Evolutionary conservation across 2,329 filamentous ascomycete genomes (phyloP).

Genomic region (Diaporthe longicolla): DNA sequence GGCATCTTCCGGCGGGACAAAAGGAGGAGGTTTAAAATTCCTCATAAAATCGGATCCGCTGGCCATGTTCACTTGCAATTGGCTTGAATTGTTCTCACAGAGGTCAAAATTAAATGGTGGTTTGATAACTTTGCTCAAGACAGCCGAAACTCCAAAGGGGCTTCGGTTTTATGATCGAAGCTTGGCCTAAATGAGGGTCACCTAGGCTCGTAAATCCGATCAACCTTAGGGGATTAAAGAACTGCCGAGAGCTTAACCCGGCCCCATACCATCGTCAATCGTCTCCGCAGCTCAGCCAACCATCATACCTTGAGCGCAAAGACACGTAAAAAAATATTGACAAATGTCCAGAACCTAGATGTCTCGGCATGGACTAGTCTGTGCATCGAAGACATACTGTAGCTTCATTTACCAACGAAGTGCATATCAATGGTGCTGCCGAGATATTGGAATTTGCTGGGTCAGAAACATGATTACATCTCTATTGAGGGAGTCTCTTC

Average conservation of each 20-base stretch:
- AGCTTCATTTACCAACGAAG: too few species aligned
- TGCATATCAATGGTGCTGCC: too few species aligned
- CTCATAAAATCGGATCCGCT: not conserved
- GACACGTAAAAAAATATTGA: not conserved
- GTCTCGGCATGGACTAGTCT: not conserved
- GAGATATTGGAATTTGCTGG: too few species aligned
- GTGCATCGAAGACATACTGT: not conserved
- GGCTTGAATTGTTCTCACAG: not conserved
- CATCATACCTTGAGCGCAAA: not conserved
- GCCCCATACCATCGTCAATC: not conserved
- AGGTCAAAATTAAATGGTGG: too few species aligned
- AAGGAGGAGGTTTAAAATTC: conserved; percentile 27
- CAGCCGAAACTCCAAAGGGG: not conserved
- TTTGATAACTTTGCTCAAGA: not conserved
- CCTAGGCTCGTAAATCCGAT: not conserved
- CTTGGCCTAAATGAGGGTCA: not conserved
- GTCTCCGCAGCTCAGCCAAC: not conserved
- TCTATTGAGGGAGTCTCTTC: not conserved
- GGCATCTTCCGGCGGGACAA: conserved; percentile 38
- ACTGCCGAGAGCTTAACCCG: conserved; percentile 14
- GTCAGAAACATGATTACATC: not conserved
- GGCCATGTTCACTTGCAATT: not conserved
- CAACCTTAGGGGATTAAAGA: not conserved
- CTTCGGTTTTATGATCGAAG: not conserved
- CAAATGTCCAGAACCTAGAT: not conserved